A percentile compares a stretch with the other conserved stretches of the same genome.
Conservation (phyloP, 2,329 filamentous ascomycete genomes). For the Xenoacremonium recifei region DNA sequence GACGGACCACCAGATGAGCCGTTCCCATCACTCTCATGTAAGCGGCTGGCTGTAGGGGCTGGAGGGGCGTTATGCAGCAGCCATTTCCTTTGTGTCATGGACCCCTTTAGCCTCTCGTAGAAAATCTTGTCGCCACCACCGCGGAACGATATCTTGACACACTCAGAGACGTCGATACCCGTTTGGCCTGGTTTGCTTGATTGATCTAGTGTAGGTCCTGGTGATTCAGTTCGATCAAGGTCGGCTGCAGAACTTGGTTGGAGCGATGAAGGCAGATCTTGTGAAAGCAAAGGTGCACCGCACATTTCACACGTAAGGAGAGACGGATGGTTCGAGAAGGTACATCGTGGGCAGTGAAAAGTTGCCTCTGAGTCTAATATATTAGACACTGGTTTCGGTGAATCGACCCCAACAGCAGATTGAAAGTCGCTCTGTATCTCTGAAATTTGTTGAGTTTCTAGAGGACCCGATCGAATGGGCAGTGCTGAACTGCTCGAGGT, state of each 20-base stretch:
- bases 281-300: constrained; percentile 68
- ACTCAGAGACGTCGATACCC: constrained; percentile 62
- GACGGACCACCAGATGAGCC: constrained; percentile 22
- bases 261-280: constrained; percentile 36
- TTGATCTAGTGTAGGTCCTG: constrained; percentile 64
- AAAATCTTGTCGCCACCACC: constrained; percentile 87
- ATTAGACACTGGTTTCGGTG: too few species aligned
- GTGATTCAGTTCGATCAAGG: constrained; percentile 64
- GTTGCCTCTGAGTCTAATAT: constrained; percentile 32
- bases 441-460: constrained; percentile 10
- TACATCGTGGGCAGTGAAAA: constrained; percentile 80
- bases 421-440: constrained; percentile 10
- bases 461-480: constrained; percentile 27
- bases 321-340: constrained; percentile 90
- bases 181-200: constrained; percentile 26
- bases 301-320: constrained; percentile 88
- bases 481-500: constrained; percentile 21
- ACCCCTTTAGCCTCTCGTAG: constrained; percentile 81
- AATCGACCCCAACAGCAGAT: too few species aligned
- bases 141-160: constrained; percentile 89
- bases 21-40: constrained; percentile 34
- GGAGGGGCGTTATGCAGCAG: constrained; percentile 86
- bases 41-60: constrained; percentile 62
- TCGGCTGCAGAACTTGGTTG: constrained; percentile 36
- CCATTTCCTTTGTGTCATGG: constrained; percentile 94